Evolutionary conservation across 2,329 filamentous ascomycete genomes (phyloP), one percentile per base, ranked within the genome.

Genomic region (Endothia cerciana): DNA sequence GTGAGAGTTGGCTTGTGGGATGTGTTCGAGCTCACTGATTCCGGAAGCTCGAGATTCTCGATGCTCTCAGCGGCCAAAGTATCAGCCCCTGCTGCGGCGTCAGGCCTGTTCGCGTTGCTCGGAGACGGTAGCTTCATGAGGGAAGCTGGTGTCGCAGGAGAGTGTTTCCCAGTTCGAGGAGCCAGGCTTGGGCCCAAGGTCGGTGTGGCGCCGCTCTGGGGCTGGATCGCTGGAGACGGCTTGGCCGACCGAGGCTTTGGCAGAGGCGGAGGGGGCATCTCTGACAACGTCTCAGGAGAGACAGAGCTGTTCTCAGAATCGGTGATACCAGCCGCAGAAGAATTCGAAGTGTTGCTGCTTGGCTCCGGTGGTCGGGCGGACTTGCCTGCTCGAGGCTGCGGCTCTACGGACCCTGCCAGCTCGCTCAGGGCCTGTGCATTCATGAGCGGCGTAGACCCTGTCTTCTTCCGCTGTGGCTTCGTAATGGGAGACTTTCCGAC

Each of bases 91-190:
- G 70, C 70, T 75, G 71, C 75, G 68, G 78, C 73, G 38, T 82
- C 77, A 17, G 77, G 75, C 64, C 81, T 82, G 69, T 84, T 85
- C 62, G 80, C 77, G 71, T 81, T 81, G 15, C 22, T 62, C 72
- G 85, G 85, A 33, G 84, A 82, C 3, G 83, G 84, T 53, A 94
- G 82, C 72, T 88, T 90, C 91, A 97, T 97, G 66, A 97, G 79
- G 7, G 93, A 97, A 10, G 94, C 92, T 0, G 93, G 93, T 0
- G 93, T 97, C 1, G 92, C 93, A 13, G 92, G 91, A 62, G 88
- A 87, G 71, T 79, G 81, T 61, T 81, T 81, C 28, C 78, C 79
- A 36, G 76, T 73, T 3, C 75, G 71, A 10, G 73, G 58, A n/a
- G 69, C 64, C 59, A 69, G 65, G 33, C 41, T 49, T 22, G 66